A percentile compares a stretch with the other conserved stretches of the same genome.
These are phyloP conservation scores for Synchytrium microbalum DNA, from an alignment of 371 early-diverging fungal species.

Conservation along the genomic window DNA sequence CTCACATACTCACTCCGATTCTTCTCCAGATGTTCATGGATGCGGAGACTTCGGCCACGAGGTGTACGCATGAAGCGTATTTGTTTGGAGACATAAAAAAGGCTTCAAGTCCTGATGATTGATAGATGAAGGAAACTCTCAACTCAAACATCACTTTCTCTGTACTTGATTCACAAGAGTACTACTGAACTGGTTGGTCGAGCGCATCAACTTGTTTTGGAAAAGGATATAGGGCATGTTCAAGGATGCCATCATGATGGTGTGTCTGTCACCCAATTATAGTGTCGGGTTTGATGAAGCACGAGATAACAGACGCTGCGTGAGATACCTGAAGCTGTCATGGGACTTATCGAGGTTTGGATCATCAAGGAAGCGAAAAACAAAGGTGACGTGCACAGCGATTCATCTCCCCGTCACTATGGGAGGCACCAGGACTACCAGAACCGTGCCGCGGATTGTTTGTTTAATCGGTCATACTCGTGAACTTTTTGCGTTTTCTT, in stretches of 20 bases:
- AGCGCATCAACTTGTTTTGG: slow-evolving; percentile 99
- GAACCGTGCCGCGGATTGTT: no score
- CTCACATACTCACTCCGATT: slow-evolving; percentile 8
- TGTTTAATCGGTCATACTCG: no score
- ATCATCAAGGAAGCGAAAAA: no score
- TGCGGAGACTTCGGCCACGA: slow-evolving; percentile 97
- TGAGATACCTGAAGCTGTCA: no score
- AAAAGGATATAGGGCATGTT: slow-evolving; percentile 95
- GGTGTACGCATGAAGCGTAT: slow-evolving; percentile 89
- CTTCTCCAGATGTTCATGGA: slow-evolving; percentile 80
- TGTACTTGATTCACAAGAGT: slow-evolving; percentile 86
- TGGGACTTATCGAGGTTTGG: no score
- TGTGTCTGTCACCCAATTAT: slow-evolving; percentile 99
- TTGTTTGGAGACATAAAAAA: slow-evolving; percentile 36
- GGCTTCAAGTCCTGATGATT: not conserved
- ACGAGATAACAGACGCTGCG: no score
- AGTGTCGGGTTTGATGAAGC: slow-evolving; percentile 88
- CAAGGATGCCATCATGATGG: slow-evolving; percentile 92
- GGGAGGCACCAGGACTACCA: no score
- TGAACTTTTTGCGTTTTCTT: no score
- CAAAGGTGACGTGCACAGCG: no score
- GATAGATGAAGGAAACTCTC: slow-evolving; percentile 7
- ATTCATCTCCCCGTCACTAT: no score
- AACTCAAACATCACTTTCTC: no score
- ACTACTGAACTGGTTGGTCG: slow-evolving; percentile 89